phyloP scores from a whole-genome alignment of 345 rosid genomes.

The Brassica napus region DNA sequence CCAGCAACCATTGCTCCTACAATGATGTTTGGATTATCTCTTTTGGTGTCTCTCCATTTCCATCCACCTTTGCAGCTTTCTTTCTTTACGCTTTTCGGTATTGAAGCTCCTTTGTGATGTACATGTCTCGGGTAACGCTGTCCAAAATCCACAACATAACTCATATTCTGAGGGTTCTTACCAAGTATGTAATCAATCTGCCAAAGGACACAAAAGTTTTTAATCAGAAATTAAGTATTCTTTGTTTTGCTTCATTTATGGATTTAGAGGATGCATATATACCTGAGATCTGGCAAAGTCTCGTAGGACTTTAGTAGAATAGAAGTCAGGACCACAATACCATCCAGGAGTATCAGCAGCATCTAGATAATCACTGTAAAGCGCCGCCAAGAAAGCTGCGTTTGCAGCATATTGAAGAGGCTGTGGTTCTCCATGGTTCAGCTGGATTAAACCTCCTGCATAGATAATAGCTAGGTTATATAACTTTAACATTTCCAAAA shows the following conservation, averaged over 20 bases:
- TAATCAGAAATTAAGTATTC: background rate
- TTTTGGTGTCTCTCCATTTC: slow-evolving; percentile 34
- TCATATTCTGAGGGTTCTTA: background rate
- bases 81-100: slow-evolving; percentile 63
- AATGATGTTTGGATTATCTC: slow-evolving; percentile 72
- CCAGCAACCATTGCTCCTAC: slow-evolving; percentile 99
- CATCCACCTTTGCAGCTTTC: slow-evolving; percentile 86
- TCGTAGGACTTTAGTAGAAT: slow-evolving; percentile 57
- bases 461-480: background rate
- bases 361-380: slow-evolving; percentile 82
- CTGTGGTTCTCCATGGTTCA: slow-evolving; percentile 88
- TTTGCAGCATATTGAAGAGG: slow-evolving; percentile 90
- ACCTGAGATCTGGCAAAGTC: slow-evolving; percentile 69
- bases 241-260: slow-evolving; percentile 1
- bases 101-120: slow-evolving; percentile 91
- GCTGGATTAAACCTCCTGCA: slow-evolving; percentile 74
- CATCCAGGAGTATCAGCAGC: slow-evolving; percentile 95
- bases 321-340: slow-evolving; percentile 90
- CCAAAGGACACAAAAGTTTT: slow-evolving; percentile 47
- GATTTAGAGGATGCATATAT: background rate
- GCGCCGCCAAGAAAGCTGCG: slow-evolving; percentile 80
- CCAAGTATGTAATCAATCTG: background rate
- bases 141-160: slow-evolving; percentile 63
- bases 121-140: slow-evolving; percentile 68
- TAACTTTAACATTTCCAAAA: background rate